Conservation (phyloP, 129 eudicot genomes). For the Artemisia annua region DNA sequence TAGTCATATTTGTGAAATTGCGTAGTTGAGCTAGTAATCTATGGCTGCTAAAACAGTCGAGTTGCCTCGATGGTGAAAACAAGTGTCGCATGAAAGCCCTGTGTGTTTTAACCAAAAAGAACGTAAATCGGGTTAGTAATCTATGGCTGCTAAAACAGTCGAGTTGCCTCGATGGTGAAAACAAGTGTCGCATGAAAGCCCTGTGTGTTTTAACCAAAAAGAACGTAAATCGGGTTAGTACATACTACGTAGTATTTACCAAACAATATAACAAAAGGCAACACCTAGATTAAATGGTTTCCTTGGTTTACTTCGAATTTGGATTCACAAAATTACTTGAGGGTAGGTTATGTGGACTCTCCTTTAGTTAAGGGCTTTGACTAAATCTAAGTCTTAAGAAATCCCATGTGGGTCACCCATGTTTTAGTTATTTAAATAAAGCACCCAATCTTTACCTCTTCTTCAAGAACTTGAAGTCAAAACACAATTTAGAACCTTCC, state of each 20-base stretch:
- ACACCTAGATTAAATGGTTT: background rate
- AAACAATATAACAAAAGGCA: background rate
- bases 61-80: too few relatives aligned
- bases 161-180: too few relatives aligned
- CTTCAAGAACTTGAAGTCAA: constrained; percentile 32
- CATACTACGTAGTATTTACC: too few relatives aligned
- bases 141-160: too few relatives aligned
- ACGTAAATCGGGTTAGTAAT: background rate
- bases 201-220: background rate
- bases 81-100: too few relatives aligned
- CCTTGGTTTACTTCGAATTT: background rate
- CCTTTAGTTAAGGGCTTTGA: background rate
- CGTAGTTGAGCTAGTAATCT: too few relatives aligned
- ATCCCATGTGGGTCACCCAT: constrained; percentile 17
- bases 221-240: background rate
- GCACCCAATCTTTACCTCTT: constrained; percentile 25
- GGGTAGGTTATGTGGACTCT: background rate
- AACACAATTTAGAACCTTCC: constrained; percentile 30
- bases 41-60: too few relatives aligned
- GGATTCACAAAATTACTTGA: background rate
- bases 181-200: too few relatives aligned
- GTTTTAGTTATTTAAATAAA: constrained; percentile 16
- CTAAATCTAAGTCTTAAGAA: background rate
- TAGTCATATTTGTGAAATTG: too few relatives aligned
- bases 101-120: background rate